phyloP scores from a whole-genome alignment of 2,329 filamentous ascomycete genomes.

The Boeremia lycopersici region DNA sequence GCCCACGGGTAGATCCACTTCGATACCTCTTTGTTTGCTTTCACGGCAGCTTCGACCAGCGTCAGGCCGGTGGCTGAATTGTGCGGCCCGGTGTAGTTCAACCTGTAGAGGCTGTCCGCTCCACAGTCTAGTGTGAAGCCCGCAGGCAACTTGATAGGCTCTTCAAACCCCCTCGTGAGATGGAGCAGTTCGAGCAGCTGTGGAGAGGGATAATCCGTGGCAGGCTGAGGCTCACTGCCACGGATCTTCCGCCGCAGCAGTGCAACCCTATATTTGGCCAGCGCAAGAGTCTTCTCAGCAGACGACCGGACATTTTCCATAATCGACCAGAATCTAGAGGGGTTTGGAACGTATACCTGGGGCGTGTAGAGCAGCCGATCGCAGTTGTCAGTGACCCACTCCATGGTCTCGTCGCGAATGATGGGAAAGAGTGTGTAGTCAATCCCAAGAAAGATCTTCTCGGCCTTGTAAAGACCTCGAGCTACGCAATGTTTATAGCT shows the following conservation, averaged over 20 bases:
- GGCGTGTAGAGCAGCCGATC: slow-evolving; percentile 27
- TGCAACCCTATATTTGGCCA: neutral
- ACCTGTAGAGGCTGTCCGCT: slow-evolving; percentile 9
- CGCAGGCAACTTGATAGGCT: slow-evolving; percentile 10
- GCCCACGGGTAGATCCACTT: neutral
- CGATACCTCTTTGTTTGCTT: neutral
- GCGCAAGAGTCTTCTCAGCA: neutral
- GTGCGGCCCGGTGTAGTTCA: slow-evolving; percentile 3
- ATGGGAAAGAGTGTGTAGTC: slow-evolving; percentile 22
- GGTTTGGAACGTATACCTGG: neutral
- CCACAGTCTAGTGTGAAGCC: slow-evolving; percentile 20
- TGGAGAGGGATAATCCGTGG: neutral
- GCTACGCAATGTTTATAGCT: slow-evolving; percentile 33
- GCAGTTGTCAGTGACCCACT: slow-evolving; percentile 33
- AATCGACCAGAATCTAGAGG: neutral
- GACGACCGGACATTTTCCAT: neutral
- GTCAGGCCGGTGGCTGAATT: neutral
- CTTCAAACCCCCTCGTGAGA: neutral
- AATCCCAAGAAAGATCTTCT: slow-evolving; percentile 15
- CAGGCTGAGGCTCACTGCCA: neutral
- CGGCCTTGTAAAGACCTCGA: slow-evolving; percentile 23
- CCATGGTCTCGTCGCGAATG: slow-evolving; percentile 23
- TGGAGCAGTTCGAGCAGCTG: neutral
- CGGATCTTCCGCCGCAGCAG: neutral
- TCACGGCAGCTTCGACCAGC: neutral